phyloP scores from a whole-genome alignment of 2,329 filamentous ascomycete genomes.

The Juglanconis juglandina region DNA sequence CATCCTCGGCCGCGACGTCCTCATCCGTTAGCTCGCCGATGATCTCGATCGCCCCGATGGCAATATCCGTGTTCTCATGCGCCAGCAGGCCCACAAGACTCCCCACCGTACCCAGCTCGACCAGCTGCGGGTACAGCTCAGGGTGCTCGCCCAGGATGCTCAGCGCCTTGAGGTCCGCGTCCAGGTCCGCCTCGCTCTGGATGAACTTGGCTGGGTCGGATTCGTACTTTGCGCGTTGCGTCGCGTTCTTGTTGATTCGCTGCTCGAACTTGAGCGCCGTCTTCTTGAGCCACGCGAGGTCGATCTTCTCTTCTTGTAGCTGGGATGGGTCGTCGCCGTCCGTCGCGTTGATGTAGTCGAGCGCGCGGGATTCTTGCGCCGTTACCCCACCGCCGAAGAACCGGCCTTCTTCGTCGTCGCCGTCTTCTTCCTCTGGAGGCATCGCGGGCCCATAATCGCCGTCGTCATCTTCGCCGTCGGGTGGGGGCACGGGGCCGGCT shows the following conservation, averaged over 20 bases:
- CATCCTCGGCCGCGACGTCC: slow-evolving; percentile 76
- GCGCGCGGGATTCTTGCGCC: slow-evolving; percentile 72
- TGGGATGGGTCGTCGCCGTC: slow-evolving; percentile 36
- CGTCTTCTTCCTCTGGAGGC: slow-evolving; percentile 45
- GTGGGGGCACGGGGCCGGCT: slow-evolving; percentile 47
- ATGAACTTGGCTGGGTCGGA: slow-evolving; percentile 79
- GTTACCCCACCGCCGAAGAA: slow-evolving; percentile 95
- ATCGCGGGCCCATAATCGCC: slow-evolving; percentile 41
- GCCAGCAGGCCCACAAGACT: slow-evolving; percentile 79
- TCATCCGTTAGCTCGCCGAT: slow-evolving; percentile 90
- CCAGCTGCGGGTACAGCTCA: slow-evolving; percentile 77
- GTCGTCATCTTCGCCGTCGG: slow-evolving; percentile 49
- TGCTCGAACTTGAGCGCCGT: slow-evolving; percentile 83
- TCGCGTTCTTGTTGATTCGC: slow-evolving; percentile 85
- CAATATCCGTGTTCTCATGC: slow-evolving; percentile 96
- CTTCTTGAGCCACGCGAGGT: slow-evolving; percentile 77
- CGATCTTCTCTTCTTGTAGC: slow-evolving; percentile 67
- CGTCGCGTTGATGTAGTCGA: slow-evolving; percentile 80
- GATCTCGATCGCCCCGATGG: slow-evolving; percentile 85
- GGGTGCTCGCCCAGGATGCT: slow-evolving; percentile 86
- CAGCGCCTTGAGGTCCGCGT: slow-evolving; percentile 80
- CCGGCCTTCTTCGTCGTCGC: slow-evolving; percentile 83
- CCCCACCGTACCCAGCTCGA: slow-evolving; percentile 66
- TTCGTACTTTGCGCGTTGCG: slow-evolving; percentile 82
- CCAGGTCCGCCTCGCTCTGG: slow-evolving; percentile 80